phyloP scores from a whole-genome alignment of 495 filamentous ascomycete genomes.

The Tuber microsphaerosporum region DNA sequence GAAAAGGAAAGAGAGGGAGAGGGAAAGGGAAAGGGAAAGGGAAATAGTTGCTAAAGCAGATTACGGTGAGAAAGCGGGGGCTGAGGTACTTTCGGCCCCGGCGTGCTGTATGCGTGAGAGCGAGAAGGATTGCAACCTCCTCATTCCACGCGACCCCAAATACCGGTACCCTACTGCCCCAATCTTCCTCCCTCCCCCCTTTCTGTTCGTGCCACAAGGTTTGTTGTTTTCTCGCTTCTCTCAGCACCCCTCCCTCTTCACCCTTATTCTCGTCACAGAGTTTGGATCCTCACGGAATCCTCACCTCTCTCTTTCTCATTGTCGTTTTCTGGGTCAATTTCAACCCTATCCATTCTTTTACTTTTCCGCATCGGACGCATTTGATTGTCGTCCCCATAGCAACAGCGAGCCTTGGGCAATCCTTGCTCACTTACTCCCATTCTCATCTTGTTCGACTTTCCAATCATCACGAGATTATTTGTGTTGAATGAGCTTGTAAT shows the following conservation, averaged over 20 bases:
- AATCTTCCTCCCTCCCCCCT: not conserved
- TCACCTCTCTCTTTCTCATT: slow-evolving; percentile 4
- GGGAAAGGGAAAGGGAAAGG: too few species aligned
- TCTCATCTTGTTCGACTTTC: not conserved
- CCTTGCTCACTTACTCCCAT: not conserved
- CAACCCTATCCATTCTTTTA: slow-evolving; percentile 35
- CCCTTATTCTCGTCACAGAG: not conserved
- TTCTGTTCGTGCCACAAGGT: not conserved
- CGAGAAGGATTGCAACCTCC: not conserved
- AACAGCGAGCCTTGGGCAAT: not conserved
- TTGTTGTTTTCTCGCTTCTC: slow-evolving; percentile 2
- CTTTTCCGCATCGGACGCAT: slow-evolving; percentile 23
- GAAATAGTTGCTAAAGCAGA: not conserved
- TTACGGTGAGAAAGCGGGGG: not conserved
- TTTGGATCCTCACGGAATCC: not conserved
- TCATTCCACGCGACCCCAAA: not conserved
- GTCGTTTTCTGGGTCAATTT: slow-evolving; percentile 24
- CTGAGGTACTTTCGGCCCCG: not conserved
- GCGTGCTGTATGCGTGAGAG: not conserved
- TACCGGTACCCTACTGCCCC: not conserved
- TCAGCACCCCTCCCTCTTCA: not conserved
- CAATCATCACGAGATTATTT: slow-evolving; percentile 11
- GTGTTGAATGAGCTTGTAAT: not conserved
- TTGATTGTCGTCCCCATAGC: slow-evolving; percentile 24
- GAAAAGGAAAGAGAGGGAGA: not conserved